Evolutionary conservation across 2,329 filamentous ascomycete genomes (phyloP), one percentile per base, ranked within the genome.

Genomic region (Apiospora sp.): DNA sequence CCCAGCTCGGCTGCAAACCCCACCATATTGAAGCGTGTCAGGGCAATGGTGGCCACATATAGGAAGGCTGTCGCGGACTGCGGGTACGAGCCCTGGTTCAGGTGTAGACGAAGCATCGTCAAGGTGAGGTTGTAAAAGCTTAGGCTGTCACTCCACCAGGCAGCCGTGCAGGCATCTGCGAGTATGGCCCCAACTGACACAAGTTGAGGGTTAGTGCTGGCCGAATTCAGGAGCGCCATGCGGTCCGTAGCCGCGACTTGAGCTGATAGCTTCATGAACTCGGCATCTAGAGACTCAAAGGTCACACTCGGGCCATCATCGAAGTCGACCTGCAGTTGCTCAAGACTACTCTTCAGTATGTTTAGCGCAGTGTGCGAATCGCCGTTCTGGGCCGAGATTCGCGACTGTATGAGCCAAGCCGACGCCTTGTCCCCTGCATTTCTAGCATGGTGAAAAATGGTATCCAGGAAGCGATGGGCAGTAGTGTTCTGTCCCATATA

Each of bases 401-500:
- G 90, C 7, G 94, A 95, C 79, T 94, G 92, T 48, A 98, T 85
- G 54, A 98, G 92, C 84, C 92, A 97, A 0, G 94, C 94, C 12
- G 93, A 92, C 1, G 94, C 93, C 83, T 94, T 96, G 81, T 97
- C 95, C 7, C 93, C 88, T 0, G 93, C 84, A 24, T 91, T 91
- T 75, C 88, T 91, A 0, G 93, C 94, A 77, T 93, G 89, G 44
- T 84, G 81, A 76, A 96, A 93, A 6, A 97, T 90, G 3, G 88
- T 89, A 30, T 89, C 83, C 16, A 98, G 87, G n/a, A 96, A 83
- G 41, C 87, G 85, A 58, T 92, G 88, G 30, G 94, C 93, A 70
- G 92, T 88, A 1, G 88, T 84, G 73, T 92, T 90, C 75, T 94
- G 90, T 5, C 91, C 91, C 85, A 95, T 92, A 78, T 93, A 94